These are phyloP conservation scores for Starmerella apicola DNA, from an alignment of 805 yeast genomes.

Conservation along the genomic window DNA sequence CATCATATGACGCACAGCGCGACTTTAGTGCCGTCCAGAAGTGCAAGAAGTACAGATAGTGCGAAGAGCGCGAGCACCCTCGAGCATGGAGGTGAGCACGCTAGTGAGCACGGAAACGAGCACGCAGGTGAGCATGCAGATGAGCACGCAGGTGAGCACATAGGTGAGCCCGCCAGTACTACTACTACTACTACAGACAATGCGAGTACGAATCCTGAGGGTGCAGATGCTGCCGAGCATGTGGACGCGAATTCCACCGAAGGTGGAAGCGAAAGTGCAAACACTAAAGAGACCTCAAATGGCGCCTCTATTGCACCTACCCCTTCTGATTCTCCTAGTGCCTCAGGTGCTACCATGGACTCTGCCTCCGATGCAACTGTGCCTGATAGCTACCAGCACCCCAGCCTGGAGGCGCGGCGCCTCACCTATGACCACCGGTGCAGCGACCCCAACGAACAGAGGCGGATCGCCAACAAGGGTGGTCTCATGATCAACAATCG, in stretches of 20 bases:
- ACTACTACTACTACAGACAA: too few species aligned
- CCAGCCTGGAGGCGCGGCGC: conserved; percentile 56
- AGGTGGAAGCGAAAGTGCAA: too few species aligned
- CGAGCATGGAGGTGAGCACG: too few species aligned
- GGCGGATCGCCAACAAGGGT: conserved; percentile 63
- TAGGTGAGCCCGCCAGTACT: neutral
- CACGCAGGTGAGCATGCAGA: neutral
- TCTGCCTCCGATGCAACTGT: conserved; percentile 7
- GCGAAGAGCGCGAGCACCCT: neutral
- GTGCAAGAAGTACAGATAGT: too few species aligned
- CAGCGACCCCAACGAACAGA: conserved; percentile 62
- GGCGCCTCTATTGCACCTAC: neutral
- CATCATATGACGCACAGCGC: neutral
- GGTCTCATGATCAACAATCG: conserved; percentile 82
- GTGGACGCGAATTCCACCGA: neutral
- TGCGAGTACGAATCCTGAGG: too few species aligned
- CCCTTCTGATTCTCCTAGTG: too few species aligned
- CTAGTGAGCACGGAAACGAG: too few species aligned
- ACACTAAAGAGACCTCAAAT: too few species aligned
- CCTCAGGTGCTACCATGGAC: too few species aligned
- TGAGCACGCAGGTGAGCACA: neutral
- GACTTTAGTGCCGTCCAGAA: too few species aligned
- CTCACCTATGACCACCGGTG: conserved; percentile 92
- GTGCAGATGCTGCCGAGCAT: neutral
- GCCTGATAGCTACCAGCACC: conserved; percentile 10